Evolutionary conservation across 441 rosid genomes (phyloP), one percentile per base, ranked within the genome.

Genomic region (Metrosideros polymorpha): DNA sequence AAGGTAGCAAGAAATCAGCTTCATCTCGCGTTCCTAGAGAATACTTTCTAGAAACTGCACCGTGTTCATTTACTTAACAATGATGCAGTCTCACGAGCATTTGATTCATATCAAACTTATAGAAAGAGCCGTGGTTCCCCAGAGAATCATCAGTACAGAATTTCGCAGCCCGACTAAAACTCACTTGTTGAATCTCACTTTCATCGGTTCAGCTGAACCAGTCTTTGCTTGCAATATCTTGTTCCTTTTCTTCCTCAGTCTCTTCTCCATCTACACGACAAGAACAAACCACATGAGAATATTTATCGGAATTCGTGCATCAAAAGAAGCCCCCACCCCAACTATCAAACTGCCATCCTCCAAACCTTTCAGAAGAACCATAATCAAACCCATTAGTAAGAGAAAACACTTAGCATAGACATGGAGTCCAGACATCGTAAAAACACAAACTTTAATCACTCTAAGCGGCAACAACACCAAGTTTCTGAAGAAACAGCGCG

Each of bases 171-270:
- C 47, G 24, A 2, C 49, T 71, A 71, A 71, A 76, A 92, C 98
- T 92, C 88, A 97, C 99, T 95, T 93, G 92, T 97, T 94, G 91
- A 97, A 96, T 3, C 87, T 89, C 50, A 96, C 99, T 88, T 92
- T 92, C 94, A 96, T 93, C 24, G 98, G 95, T 49, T 86, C 84
- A 15, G 92, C 92, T 13, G 98, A 96, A 85, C 99, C 98, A 9
- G 98, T 96, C 92, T 96, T 97, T 22, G 96, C 85, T 10, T 95
- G 98, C 84, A 97, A 86, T 88, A 97, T 92, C 87, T 89, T 96
- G 92, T 92, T 90, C 91, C 97, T 94, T 89, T 95, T 97, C 89
- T 85, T 95, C 93, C 94, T 93, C 91, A 96, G 87, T 87, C 99
- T 95, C 83, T 95, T 96, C 89, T 94, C 96, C 98, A 97, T 93